A percentile compares a stretch with the other conserved stretches of the same genome.
These are phyloP conservation scores for Malus fusca DNA, from an alignment of 306 rosid genomes.

Conservation along the genomic window DNA sequence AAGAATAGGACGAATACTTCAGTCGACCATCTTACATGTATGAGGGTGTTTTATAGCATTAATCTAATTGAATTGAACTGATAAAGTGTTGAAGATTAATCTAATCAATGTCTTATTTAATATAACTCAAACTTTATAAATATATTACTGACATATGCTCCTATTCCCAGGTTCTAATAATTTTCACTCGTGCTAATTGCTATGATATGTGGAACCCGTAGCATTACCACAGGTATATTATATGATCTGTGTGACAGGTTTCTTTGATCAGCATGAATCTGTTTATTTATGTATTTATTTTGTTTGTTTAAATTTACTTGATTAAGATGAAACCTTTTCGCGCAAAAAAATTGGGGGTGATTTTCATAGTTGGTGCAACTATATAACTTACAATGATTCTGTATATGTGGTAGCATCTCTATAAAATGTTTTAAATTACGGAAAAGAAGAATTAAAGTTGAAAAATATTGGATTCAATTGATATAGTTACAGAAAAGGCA, in stretches of 20 bases:
- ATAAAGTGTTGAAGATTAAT: background rate
- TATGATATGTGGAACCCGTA: background rate
- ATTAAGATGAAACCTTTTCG: background rate
- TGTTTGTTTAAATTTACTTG: background rate
- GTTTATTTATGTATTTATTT: background rate
- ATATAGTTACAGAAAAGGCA: too few relatives aligned
- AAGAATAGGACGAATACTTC: too few relatives aligned
- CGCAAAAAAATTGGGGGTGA: background rate
- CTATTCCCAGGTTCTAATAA: background rate
- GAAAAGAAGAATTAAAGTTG: too few relatives aligned
- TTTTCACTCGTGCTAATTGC: background rate
- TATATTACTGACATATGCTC: background rate
- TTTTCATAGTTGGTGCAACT: background rate
- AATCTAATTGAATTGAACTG: background rate
- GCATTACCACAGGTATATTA: background rate
- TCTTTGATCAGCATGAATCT: background rate
- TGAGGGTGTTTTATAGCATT: background rate
- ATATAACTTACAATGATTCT: too few relatives aligned
- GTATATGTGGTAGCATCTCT: too few relatives aligned
- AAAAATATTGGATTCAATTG: too few relatives aligned
- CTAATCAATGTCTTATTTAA: background rate
- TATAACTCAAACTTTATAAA: background rate
- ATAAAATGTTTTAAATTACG: too few relatives aligned
- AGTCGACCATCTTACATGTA: background rate
- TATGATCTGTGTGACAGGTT: background rate